Evolutionary conservation across 2,329 filamentous ascomycete genomes (phyloP).

Genomic region (Pseudocercospora cruenta): DNA sequence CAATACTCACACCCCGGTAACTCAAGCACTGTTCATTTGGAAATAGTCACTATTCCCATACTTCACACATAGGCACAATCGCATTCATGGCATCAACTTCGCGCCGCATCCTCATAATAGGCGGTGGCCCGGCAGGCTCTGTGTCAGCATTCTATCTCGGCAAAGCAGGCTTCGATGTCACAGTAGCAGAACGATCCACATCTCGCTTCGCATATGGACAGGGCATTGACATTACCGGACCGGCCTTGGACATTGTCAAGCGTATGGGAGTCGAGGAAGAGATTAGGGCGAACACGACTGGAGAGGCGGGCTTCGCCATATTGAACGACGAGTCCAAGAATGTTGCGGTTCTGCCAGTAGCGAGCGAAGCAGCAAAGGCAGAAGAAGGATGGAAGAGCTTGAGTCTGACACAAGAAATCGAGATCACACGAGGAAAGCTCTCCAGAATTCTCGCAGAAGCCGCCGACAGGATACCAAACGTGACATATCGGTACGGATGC

Average conservation of each 20-base stretch:
- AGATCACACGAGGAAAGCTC: conserved; percentile 55
- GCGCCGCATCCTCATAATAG: conserved; percentile 19
- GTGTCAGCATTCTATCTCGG: conserved; percentile 43
- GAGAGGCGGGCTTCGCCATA: conserved; percentile 34
- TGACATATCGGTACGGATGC: conserved; percentile 24
- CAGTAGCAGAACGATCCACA: conserved; percentile 25
- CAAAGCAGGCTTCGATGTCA: conserved; percentile 31
- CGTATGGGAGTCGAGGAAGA: conserved; percentile 34
- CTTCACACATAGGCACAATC: neutral
- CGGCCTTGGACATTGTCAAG: conserved; percentile 30
- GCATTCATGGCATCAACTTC: conserved; percentile 10
- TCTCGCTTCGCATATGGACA: conserved; percentile 30
- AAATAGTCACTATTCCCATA: neutral
- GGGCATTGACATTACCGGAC: conserved; percentile 36
- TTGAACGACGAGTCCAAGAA: conserved; percentile 31
- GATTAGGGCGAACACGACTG: conserved; percentile 32
- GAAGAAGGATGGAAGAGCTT: conserved; percentile 17
- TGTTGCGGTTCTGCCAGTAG: conserved; percentile 16
- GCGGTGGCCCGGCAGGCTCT: conserved; percentile 39
- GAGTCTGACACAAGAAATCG: conserved; percentile 30
- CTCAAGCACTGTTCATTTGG: neutral
- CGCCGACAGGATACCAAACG: conserved; percentile 19
- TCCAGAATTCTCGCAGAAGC: conserved; percentile 47
- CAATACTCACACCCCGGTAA: neutral
- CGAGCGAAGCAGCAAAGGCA: conserved; percentile 13